phyloP scores from a whole-genome alignment of 2,329 filamentous ascomycete species.

The Plectosphaerella cucumerina region DNA sequence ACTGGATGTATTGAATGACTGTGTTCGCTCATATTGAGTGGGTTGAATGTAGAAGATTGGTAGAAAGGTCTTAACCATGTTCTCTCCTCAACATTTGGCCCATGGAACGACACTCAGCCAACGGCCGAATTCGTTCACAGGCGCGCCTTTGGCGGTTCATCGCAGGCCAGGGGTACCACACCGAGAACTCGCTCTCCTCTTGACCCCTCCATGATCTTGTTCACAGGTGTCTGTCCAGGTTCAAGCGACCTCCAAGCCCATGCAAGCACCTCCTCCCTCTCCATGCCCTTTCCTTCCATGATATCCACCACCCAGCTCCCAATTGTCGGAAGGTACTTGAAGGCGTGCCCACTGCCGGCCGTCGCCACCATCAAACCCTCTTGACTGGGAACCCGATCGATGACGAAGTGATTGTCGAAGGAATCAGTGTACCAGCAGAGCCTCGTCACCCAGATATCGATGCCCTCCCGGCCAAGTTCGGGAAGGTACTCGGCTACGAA shows the following conservation, averaged over 20 bases:
- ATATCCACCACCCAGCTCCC: slow-evolving; percentile 50
- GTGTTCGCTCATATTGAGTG: too few species aligned
- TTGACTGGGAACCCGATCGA: slow-evolving; percentile 40
- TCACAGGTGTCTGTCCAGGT: slow-evolving; percentile 1
- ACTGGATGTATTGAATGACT: too few species aligned
- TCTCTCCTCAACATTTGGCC: too few species aligned
- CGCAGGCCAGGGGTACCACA: slow-evolving; percentile 9
- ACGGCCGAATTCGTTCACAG: too few species aligned
- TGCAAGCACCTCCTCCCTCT: slow-evolving; percentile 17
- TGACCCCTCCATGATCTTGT: slow-evolving; percentile 16
- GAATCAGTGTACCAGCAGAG: slow-evolving; percentile 61
- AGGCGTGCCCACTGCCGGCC: slow-evolving; percentile 57
- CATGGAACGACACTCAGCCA: too few species aligned
- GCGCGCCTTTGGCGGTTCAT: too few species aligned
- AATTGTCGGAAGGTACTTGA: slow-evolving; percentile 58
- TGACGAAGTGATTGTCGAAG: slow-evolving; percentile 45
- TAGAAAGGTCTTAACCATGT: too few species aligned
- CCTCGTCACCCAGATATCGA: slow-evolving; percentile 32
- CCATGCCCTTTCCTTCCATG: slow-evolving; percentile 30
- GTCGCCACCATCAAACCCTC: slow-evolving; percentile 56
- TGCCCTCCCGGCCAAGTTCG: slow-evolving; percentile 26
- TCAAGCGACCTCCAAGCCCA: slow-evolving; percentile 16
- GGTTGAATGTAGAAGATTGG: too few species aligned
- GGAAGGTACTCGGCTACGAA: slow-evolving; percentile 37
- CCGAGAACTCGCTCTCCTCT: slow-evolving; percentile 9